Evolutionary conservation across 441 rosid genomes (phyloP).

Genomic region (Rhodomyrtus psidioides): DNA sequence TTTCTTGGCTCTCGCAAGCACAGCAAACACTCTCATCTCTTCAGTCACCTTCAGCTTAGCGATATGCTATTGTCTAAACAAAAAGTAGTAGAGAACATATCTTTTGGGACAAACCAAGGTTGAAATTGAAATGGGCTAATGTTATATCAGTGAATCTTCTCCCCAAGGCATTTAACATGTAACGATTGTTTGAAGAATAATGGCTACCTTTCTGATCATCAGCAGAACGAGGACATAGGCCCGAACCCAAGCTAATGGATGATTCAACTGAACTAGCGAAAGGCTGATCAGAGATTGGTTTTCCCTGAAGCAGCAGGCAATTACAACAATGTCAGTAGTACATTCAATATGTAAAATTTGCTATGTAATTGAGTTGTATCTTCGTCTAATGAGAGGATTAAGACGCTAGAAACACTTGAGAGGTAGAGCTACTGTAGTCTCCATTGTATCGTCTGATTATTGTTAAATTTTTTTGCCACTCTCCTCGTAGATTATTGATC

Average conservation of each 20-base stretch:
- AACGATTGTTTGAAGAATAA: not conserved
- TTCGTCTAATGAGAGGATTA: not conserved
- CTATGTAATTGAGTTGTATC: not conserved
- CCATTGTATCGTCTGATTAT: no score
- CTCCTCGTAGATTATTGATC: not conserved
- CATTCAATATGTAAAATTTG: not conserved
- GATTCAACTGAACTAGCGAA: not conserved
- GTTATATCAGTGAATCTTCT: not conserved
- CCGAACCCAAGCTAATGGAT: not conserved
- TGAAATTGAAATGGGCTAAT: not conserved
- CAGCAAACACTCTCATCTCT: not conserved
- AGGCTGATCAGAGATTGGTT: not conserved
- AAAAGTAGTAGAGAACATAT: not conserved
- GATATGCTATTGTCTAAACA: not conserved
- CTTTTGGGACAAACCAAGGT: no score
- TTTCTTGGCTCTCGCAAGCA: not conserved
- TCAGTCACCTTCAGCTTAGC: not conserved
- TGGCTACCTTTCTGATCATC: not conserved
- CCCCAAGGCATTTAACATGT: not conserved
- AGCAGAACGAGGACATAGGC: not conserved
- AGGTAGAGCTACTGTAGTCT: no score
- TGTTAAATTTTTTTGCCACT: no score
- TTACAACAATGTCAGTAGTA: not conserved
- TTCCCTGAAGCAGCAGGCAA: not conserved
- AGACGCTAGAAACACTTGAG: not conserved